These are phyloP conservation scores for Penstemon newberryi DNA, from an alignment of 257 asterid species.

Conservation along the genomic window DNA sequence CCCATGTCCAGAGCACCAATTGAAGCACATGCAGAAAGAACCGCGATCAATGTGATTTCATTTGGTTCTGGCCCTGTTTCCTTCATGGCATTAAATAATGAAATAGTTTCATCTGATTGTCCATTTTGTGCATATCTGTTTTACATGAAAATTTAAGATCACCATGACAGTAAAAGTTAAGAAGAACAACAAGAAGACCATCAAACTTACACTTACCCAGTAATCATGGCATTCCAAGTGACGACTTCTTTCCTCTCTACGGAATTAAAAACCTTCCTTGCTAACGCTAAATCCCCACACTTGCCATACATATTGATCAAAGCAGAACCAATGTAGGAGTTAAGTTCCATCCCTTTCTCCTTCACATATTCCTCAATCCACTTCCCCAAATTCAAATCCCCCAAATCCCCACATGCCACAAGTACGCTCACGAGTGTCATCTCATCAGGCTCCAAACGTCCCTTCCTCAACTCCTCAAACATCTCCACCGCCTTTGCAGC, in stretches of 20 bases:
- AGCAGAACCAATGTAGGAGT: conserved; percentile 75
- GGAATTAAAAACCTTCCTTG: conserved; percentile 55
- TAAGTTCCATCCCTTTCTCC: conserved; percentile 48
- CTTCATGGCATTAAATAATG: conserved; percentile 64
- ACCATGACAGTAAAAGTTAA: conserved; percentile 5
- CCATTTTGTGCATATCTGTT: conserved; percentile 89
- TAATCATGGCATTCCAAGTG: conserved; percentile 88
- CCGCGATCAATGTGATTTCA: conserved; percentile 74
- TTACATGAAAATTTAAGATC: conserved; percentile 23
- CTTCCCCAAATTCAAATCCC: conserved; percentile 63
- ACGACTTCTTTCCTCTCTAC: conserved; percentile 54
- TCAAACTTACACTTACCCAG: conserved; percentile 53
- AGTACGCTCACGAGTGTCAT: conserved; percentile 80
- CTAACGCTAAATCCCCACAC: conserved; percentile 75
- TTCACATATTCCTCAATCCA: conserved; percentile 50
- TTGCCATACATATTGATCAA: conserved; percentile 81
- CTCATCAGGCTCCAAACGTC: conserved; percentile 71
- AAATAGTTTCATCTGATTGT: conserved; percentile 63
- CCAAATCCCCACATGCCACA: conserved; percentile 80
- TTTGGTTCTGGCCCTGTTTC: conserved; percentile 61
- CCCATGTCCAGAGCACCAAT: conserved; percentile 55
- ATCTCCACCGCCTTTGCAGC: conserved; percentile 69
- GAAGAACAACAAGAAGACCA: neutral
- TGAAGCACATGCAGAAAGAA: conserved; percentile 86
- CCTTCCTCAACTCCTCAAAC: conserved; percentile 63